phyloP scores from a whole-genome alignment of 768 basidiomycete species.

The Leccinum broughii region DNA sequence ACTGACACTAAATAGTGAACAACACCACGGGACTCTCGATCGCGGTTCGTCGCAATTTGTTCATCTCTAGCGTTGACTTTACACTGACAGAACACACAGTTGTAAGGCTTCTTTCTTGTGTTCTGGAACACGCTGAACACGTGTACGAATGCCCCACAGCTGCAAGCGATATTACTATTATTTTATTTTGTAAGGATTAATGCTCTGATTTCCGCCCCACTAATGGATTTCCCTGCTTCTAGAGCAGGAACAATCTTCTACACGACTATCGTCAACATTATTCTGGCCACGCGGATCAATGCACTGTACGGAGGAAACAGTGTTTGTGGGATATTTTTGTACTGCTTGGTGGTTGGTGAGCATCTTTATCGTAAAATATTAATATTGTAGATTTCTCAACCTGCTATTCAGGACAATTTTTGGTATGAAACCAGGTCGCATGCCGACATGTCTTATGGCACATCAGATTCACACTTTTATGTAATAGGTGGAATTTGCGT shows the following conservation, averaged over 20 bases:
- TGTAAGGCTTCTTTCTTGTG: slow-evolving; percentile 15
- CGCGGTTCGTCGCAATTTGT: slow-evolving; percentile 10
- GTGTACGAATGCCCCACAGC: slow-evolving; percentile 2
- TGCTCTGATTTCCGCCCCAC: no score
- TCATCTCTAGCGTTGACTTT: not conserved
- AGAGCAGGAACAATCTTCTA: slow-evolving; percentile 24
- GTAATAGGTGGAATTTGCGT: slow-evolving; percentile 19
- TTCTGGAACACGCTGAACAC: not conserved
- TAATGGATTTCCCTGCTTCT: not conserved
- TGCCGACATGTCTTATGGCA: not conserved
- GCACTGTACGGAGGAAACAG: slow-evolving; percentile 14
- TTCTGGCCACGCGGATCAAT: slow-evolving; percentile 21
- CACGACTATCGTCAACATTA: slow-evolving; percentile 21
- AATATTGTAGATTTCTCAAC: not conserved
- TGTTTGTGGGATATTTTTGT: slow-evolving; percentile 5
- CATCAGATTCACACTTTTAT: not conserved
- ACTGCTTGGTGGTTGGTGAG: slow-evolving; percentile 21
- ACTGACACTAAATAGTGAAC: slow-evolving; percentile 16
- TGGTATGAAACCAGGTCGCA: slow-evolving; percentile 7
- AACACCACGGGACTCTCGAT: slow-evolving; percentile 21
- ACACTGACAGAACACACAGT: slow-evolving; percentile 8
- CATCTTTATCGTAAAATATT: not conserved
- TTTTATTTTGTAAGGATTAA: slow-evolving; percentile 18
- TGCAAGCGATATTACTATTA: slow-evolving; percentile 27
- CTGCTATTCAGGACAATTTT: slow-evolving; percentile 15